Evolutionary conservation across 1,284 basidiomycete species (phyloP), one percentile per base, ranked within the genome.

Genomic region (Marasmius oreades): DNA sequence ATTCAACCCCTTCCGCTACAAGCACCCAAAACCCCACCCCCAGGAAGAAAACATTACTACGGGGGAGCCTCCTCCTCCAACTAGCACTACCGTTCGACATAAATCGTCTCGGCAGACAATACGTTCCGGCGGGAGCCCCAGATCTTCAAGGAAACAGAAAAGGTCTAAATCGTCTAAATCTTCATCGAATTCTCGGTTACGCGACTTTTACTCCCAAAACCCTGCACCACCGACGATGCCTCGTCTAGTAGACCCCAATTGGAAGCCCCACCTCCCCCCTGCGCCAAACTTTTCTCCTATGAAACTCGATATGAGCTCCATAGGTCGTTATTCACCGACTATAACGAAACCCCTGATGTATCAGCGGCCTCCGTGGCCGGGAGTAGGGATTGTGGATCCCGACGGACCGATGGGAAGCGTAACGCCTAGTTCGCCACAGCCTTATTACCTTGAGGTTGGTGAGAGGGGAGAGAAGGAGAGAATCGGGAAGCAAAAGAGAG

Each of bases 301-400:
- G 47, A 50, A 50, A 26, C 14, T 50, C 26, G 47, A 50, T 31
- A 50, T 50, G 47, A 33, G 26, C 26, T 50, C 47, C 14, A 50
- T 50, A 12, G 47, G 47, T 7, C 31, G 33, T n/a, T 50, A 50
- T 33, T 18, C 24, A 16, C 47, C 47, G 14, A 18, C 24, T 6
- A n/a, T 31, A 33, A 11, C 28, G 31, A 33, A 14, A 12, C 18
- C 31, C 33, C 24, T 26, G 11, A 5, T 18, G 7, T 20, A 26
- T 16, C 28, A 23, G 2, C 23, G 26, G 2, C 24, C 24, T 1
- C 47, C 47, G 2, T 31, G 31, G 28, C 26, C 14, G 1, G 47
- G 31, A 14, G 24, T 18, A 3, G 18, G 47, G 14, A 31, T 12
- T 33, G n/a, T 50, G 14, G 20, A 50, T 20, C 28, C 47, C 4